Base-by-base conservation (phyloP, 176 grass and related monocot genomes). In the Coix lacrymajobi region DNA sequence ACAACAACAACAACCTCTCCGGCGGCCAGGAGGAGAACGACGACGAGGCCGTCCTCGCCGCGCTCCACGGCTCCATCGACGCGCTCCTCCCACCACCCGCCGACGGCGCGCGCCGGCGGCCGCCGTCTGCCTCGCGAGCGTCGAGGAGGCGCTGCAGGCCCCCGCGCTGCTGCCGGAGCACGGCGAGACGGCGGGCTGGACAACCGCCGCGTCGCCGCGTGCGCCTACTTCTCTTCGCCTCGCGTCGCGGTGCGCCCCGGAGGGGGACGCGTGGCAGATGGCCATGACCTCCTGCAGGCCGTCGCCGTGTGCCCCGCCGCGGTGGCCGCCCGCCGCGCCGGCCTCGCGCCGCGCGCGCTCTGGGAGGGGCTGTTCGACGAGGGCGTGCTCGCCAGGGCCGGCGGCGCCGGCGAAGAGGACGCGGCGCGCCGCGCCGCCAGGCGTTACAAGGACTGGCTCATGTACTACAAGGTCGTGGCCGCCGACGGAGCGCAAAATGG, bases 151-250 rank as follows among this genome's bases (percentile, higher is more conserved):
- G 69, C 89, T 99, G 37, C 96, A 99, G 89, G 81, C 83, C 19
- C 93, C 96, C 0, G 96, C 96, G 62, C 86, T 93, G 79, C 83
- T 95, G 61, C 82, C 87, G 67, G 93, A 93, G 83, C 90, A 96
- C 14, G 91, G 96, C 30, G 83, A 82, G 66, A 96, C 80, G 31
- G 85, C 80, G 7, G 96, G 25, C 30, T 93, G 2, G 90, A 85
- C 31, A 99, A 99, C 89, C 83, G 77, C 19, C 84, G 80, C 83
- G 65, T 99, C 24, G 91, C 89, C 15, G 92, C 88, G 34, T 94
- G 89, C 80, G 77, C 96, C 66, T 99, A 99, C 81, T 99, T 99
- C 87, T 99, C n/a, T n/a, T n/a, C n/a, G 84, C 85, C 96, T 99
- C 9, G 85, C 91, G 19, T 93, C 52, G 37, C 85, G 90, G 67